A percentile compares a stretch with the other conserved stretches of the same genome.
Evolutionary conservation across 495 filamentous ascomycete species (phyloP).

Genomic region (Talaromyces trachyspermus): DNA sequence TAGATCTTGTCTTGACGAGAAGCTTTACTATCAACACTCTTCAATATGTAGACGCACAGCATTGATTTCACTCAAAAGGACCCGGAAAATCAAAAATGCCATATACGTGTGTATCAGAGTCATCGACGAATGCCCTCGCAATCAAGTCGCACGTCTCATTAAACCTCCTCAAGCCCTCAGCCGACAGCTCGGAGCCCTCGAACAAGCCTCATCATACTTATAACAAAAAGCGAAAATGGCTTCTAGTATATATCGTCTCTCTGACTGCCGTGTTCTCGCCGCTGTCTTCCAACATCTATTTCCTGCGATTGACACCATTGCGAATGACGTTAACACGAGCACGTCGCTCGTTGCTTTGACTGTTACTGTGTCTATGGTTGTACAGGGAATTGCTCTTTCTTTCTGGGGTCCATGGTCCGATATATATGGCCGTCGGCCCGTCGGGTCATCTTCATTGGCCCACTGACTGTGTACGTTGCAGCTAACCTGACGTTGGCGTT

Average conservation of each 20-base stretch:
- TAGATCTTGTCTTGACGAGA: no score
- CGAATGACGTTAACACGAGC: slow-evolving; percentile 20
- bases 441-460: slow-evolving; percentile 31
- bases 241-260: slow-evolving; percentile 58
- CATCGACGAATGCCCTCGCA: no score
- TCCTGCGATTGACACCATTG: slow-evolving; percentile 46
- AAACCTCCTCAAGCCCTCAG: no score
- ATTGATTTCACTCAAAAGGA: no score
- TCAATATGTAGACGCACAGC: no score
- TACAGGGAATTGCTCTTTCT: slow-evolving; percentile 39
- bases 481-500: slow-evolving; percentile 58
- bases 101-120: no score
- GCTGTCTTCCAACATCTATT: slow-evolving; percentile 73
- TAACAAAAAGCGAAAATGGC: slow-evolving; percentile 43
- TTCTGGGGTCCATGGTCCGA: slow-evolving; percentile 41
- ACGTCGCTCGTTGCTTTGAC: slow-evolving; percentile 31
- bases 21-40: no score
- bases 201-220: no score
- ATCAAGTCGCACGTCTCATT: no score
- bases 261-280: slow-evolving; percentile 49
- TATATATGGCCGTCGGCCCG: slow-evolving; percentile 31
- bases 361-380: slow-evolving; percentile 37
- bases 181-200: no score
- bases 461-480: slow-evolving; percentile 33
- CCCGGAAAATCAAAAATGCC: no score